Conservation (phyloP, 805 yeast genomes). For the Jamesozyma spencerorum region DNA sequence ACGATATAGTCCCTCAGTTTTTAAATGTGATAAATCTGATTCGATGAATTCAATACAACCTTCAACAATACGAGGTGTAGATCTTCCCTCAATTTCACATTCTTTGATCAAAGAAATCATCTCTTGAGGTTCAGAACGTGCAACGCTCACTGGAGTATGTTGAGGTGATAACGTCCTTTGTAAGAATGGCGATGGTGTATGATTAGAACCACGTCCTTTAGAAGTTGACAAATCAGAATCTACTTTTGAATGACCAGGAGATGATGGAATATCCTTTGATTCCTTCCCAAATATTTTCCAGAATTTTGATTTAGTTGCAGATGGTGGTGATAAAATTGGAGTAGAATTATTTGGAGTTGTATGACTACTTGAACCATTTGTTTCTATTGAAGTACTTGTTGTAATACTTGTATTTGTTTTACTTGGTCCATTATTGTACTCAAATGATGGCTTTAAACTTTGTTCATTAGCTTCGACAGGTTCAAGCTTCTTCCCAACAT, state of each 20-base stretch:
- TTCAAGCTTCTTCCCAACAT: neutral
- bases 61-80: constrained; percentile 62
- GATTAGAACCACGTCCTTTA: neutral
- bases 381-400: neutral
- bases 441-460: constrained; percentile 1
- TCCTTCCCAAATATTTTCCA: constrained; percentile 26
- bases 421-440: neutral
- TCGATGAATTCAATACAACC: constrained; percentile 74
- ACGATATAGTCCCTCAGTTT: constrained; percentile 79
- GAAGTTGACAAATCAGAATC: neutral
- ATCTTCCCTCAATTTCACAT: constrained; percentile 48
- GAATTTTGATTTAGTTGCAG: constrained; percentile 22
- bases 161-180: too few relatives aligned
- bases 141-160: constrained; percentile 4
- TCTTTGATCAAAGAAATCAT: constrained; percentile 30
- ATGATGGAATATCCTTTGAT: neutral
- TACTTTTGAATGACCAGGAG: neutral
- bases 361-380: neutral
- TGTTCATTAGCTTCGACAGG: neutral
- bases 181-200: neutral
- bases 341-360: neutral
- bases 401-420: neutral
- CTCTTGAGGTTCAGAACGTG: neutral
- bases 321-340: constrained; percentile 3
- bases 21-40: constrained; percentile 47